Evolutionary conservation across 306 rosid genomes (phyloP).

Genomic region (Glycine latifolia): DNA sequence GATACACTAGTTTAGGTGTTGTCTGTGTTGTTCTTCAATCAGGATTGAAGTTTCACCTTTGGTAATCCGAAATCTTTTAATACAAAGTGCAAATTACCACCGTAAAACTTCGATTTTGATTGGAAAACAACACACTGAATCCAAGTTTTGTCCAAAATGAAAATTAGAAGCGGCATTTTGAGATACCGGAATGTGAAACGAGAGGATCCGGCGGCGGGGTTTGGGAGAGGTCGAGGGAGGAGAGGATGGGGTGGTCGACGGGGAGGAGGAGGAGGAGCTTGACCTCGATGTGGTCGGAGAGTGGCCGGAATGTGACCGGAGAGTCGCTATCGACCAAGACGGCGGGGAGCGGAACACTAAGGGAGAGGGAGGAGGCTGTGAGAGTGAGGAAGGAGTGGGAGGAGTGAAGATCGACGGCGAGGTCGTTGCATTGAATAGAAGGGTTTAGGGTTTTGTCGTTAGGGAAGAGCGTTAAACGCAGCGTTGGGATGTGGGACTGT

Average conservation of each 20-base stretch:
- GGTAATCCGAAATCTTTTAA: no score
- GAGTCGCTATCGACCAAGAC: constrained; percentile 73
- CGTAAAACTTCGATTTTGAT: no score
- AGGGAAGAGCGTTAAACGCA: constrained; percentile 73
- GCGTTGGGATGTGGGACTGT: constrained; percentile 78
- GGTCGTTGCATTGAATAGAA: constrained; percentile 64
- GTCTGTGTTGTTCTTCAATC: no score
- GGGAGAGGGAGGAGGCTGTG: constrained; percentile 43
- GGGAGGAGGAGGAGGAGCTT: constrained; percentile 86
- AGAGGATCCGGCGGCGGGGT: constrained; percentile 51
- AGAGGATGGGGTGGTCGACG: constrained; percentile 71
- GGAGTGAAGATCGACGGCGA: constrained; percentile 55
- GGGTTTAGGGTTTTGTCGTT: constrained; percentile 49
- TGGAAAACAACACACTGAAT: no score
- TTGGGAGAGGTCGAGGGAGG: constrained; percentile 51
- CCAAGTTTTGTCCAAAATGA: background rate
- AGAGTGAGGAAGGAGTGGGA: constrained; percentile 52
- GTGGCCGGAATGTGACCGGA: constrained; percentile 58
- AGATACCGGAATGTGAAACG: constrained; percentile 64
- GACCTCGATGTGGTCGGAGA: constrained; percentile 78
- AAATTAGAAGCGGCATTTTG: background rate
- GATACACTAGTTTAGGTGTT: no score
- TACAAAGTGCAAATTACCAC: no score
- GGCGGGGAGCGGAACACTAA: constrained; percentile 79
- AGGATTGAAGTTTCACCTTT: no score